Base-by-base conservation (phyloP, 257 asterid genomes). In the Scutellaria galericulata region DNA sequence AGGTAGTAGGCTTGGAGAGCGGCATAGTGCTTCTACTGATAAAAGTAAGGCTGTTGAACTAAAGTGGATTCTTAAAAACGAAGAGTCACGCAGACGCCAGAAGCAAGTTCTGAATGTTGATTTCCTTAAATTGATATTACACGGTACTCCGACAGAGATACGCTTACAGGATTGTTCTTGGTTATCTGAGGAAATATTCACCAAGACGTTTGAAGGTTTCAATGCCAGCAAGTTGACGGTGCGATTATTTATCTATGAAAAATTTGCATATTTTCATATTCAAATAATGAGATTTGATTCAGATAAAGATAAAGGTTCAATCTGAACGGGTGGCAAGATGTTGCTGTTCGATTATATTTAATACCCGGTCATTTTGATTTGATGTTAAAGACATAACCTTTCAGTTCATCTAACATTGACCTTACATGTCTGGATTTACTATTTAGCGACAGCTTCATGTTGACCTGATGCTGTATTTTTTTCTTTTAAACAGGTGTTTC, bases 81-180 rank as follows among this genome's bases (percentile, higher is more conserved):
- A 66, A 66, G 81, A 64, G 59, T 74, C 78, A n/a, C 11, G 71
- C 64, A 79, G 55, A 64, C 31, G 42, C 67, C 82, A 76, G 70
- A 88, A 75, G 86, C 83, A 75, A 64, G 62, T 68, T 67, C 91
- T 94, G 93, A 77, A 85, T 45, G 27, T 27, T 73, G 87, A 86
- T 73, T 86, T 94, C 75, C 84, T 91, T 68, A 81, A 84, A 46
- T 88, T 91, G 75, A 93, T 94, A 68, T 74, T 84, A 55, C 78
- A 72, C 61, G 96, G 83, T 60, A 81, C 86, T 71, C 98, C 97
- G 42, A 83, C 95, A 47, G 97, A 94, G 91, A 83, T 94, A 60
- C 90, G 87, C 53, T 3, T 94, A 51, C 74, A 86, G 83, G 96
- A 91, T 55, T 91, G 98, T 79, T 94, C 98, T 4, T 94, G 97